Conservation (phyloP, 2,329 filamentous ascomycete genomes). For the Phaeoacremonium minimum region DNA sequence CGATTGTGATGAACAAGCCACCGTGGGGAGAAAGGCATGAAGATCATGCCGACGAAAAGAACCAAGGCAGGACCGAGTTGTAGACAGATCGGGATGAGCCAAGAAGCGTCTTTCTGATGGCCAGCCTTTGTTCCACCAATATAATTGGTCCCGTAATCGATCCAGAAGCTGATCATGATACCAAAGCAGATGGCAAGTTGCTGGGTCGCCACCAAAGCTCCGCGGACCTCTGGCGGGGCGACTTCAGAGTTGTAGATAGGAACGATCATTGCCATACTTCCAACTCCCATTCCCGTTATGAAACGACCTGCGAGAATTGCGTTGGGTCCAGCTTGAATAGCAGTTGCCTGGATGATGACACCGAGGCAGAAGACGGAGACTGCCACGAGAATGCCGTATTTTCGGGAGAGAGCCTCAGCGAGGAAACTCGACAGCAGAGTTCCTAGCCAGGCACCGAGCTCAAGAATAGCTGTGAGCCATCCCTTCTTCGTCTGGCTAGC, state of each 20-base stretch:
- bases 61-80: slow-evolving; percentile 65
- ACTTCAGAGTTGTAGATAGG: slow-evolving; percentile 44
- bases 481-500: slow-evolving; percentile 51
- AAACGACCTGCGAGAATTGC: slow-evolving; percentile 69
- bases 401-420: slow-evolving; percentile 66
- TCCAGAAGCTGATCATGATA: slow-evolving; percentile 63
- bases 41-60: slow-evolving; percentile 66
- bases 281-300: slow-evolving; percentile 68
- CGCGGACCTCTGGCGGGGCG: slow-evolving; percentile 42
- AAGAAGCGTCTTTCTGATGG: slow-evolving; percentile 62
- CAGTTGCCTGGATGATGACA: slow-evolving; percentile 63
- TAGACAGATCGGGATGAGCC: slow-evolving; percentile 68
- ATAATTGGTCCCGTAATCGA: slow-evolving; percentile 61
- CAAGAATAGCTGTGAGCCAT: slow-evolving; percentile 64
- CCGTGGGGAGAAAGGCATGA: slow-evolving; percentile 76
- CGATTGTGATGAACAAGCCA: slow-evolving; percentile 70
- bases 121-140: slow-evolving; percentile 50
- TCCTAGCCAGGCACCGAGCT: slow-evolving; percentile 75
- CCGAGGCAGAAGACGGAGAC: slow-evolving; percentile 65
- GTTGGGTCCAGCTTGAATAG: slow-evolving; percentile 49
- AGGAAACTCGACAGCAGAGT: slow-evolving; percentile 65
- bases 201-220: slow-evolving; percentile 40
- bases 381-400: slow-evolving; percentile 65
- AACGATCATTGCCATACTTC: slow-evolving; percentile 61
- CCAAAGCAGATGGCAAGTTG: slow-evolving; percentile 56